Evolutionary conservation across 192 early-diverging fungal species (phyloP).

Genomic region (Coemansia sp.): DNA sequence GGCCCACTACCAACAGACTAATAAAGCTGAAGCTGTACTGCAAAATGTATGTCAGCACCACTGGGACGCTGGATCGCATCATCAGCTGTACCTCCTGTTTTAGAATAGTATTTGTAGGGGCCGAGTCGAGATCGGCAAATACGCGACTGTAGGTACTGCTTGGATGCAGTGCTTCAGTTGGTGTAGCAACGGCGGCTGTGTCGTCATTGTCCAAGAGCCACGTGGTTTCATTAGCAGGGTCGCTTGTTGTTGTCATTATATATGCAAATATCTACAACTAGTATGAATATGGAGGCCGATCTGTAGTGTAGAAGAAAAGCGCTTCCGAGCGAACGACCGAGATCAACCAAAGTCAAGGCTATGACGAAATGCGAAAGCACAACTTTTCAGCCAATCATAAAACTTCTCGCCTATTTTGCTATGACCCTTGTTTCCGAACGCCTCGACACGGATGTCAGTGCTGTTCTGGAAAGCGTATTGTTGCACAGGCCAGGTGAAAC

Average conservation of each 20-base stretch:
- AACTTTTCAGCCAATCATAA: conserved; percentile 1
- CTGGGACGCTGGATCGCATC: conserved; percentile 24
- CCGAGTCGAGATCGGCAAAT: conserved; percentile 20
- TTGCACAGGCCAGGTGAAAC: background rate
- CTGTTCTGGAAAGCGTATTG: background rate
- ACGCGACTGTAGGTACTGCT: conserved; percentile 7
- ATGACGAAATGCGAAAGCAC: background rate
- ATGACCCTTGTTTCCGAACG: background rate
- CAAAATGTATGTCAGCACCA: conserved; percentile 57
- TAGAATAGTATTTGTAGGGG: conserved; percentile 14
- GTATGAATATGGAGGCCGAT: background rate
- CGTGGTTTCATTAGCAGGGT: conserved; percentile 11
- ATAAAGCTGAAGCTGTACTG: conserved; percentile 66
- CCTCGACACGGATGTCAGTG: background rate
- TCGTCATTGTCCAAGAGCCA: conserved; percentile 15
- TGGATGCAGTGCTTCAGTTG: conserved; percentile 15
- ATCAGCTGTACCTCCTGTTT: conserved; percentile 25
- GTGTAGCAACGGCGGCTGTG: background rate
- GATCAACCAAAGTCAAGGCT: background rate
- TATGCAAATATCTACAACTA: conserved; percentile 2
- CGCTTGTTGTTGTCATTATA: background rate
- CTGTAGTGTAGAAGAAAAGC: background rate
- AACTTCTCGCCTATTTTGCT: background rate
- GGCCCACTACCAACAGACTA: conserved; percentile 64
- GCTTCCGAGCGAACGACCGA: background rate